Evolutionary conservation across 192 early-diverging fungal species (phyloP).

Genomic region (Coemansia sp.): DNA sequence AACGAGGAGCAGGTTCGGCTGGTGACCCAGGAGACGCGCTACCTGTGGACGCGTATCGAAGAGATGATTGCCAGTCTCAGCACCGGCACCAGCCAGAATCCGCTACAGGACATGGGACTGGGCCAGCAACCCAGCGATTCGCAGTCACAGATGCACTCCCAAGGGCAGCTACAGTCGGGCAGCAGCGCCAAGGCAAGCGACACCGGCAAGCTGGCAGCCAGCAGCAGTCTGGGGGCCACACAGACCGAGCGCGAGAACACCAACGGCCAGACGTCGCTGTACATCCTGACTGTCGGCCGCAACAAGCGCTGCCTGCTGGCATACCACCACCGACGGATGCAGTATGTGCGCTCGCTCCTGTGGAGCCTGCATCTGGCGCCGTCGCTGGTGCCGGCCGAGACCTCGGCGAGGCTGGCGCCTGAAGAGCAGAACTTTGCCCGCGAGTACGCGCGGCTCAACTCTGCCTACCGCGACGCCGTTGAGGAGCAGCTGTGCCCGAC

Average conservation of each 20-base stretch:
- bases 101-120: no score
- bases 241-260: slow-evolving; percentile 22
- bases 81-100: slow-evolving; percentile 4
- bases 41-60: slow-evolving; percentile 55
- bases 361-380: slow-evolving; percentile 50
- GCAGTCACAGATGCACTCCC: not conserved
- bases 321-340: slow-evolving; percentile 73
- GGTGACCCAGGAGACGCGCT: slow-evolving; percentile 74
- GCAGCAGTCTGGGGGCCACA: not conserved
- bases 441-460: slow-evolving; percentile 64
- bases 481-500: slow-evolving; percentile 39
- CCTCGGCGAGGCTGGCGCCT: slow-evolving; percentile 14
- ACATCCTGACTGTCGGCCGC: slow-evolving; percentile 54
- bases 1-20: slow-evolving; percentile 75
- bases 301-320: slow-evolving; percentile 89
- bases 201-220: not conserved
- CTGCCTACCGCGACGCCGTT: slow-evolving; percentile 54
- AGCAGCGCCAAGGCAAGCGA: no score
- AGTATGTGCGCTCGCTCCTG: slow-evolving; percentile 61
- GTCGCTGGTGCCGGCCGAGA: slow-evolving; percentile 25
- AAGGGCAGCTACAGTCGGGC: not conserved
- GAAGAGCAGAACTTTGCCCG: slow-evolving; percentile 43
- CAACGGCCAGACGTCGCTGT: slow-evolving; percentile 34
- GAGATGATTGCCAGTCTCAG: slow-evolving; percentile 39
- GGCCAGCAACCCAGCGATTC: no score